Evolutionary conservation across 352 stramenopile genomes (phyloP).

Genomic region (Globisporangium recalcitrans): DNA sequence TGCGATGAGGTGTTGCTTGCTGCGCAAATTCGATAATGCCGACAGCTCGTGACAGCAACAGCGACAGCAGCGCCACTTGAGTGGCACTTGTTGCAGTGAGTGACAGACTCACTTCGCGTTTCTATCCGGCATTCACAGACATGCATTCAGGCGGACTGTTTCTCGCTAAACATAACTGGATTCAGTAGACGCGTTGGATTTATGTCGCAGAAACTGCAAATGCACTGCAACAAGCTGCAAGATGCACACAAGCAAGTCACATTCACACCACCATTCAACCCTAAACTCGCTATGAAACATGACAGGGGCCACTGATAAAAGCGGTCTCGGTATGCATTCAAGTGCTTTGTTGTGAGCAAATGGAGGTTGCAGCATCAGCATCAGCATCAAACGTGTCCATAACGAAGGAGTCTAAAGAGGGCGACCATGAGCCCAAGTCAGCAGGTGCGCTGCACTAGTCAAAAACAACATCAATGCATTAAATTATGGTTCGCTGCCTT

Average conservation of each 20-base stretch:
- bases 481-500: background rate
- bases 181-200: background rate
- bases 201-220: background rate
- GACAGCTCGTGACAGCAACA: background rate
- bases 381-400: no score
- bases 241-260: no score
- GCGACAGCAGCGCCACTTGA: background rate
- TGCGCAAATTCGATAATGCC: constrained; percentile 1
- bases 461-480: background rate
- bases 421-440: no score
- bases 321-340: background rate
- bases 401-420: no score
- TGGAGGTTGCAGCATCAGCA: background rate
- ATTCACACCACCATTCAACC: background rate
- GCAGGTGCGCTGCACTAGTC: no score
- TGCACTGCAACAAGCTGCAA: background rate
- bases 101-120: background rate
- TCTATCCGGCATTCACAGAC: background rate
- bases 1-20: constrained; percentile 7
- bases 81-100: constrained; percentile 1
- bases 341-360: background rate
- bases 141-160: background rate
- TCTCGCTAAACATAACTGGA: background rate
- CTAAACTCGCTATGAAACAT: background rate
- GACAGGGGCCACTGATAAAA: background rate